Percentiles rank a stretch among this genome's conserved stretches.
Conservation (phyloP, 1,139 yeast species). For the Candida sp. region DNA sequence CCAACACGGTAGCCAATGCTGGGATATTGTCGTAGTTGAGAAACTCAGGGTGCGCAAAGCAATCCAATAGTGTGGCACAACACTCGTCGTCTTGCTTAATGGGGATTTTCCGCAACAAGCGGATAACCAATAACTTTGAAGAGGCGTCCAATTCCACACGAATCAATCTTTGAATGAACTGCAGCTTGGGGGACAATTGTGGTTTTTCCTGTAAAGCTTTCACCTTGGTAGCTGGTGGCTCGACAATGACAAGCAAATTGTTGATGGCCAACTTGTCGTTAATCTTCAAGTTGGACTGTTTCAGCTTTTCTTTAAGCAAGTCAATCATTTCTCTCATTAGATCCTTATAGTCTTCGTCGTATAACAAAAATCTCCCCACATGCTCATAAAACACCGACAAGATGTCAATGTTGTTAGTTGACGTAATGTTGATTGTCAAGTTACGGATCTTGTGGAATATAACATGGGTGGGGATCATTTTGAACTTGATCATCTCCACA, state of each 20-base stretch:
- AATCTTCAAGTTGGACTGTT: constrained; percentile 52
- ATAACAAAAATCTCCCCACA: constrained; percentile 70
- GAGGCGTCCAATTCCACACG: constrained; percentile 51
- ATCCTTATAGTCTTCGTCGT: constrained; percentile 62
- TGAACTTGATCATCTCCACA: constrained; percentile 79
- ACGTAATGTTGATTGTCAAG: constrained; percentile 55
- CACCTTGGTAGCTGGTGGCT: constrained; percentile 54
- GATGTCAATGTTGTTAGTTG: constrained; percentile 65
- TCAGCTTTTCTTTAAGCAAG: constrained; percentile 55
- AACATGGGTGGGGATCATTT: constrained; percentile 70
- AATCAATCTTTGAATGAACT: constrained; percentile 54
- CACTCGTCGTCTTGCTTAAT: constrained; percentile 47
- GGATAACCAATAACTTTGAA: constrained; percentile 37
- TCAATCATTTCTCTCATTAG: constrained; percentile 69
- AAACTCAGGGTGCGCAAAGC: constrained; percentile 66
- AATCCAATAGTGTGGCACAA: constrained; percentile 43
- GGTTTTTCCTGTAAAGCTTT: constrained; percentile 23
- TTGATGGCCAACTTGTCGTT: constrained; percentile 65
- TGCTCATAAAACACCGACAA: constrained; percentile 71
- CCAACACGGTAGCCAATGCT: constrained; percentile 52
- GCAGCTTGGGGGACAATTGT: constrained; percentile 42
- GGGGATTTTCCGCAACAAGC: constrained; percentile 49
- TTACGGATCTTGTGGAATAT: constrained; percentile 73
- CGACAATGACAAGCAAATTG: constrained; percentile 60
- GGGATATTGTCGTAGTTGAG: constrained; percentile 61